Base-by-base conservation (phyloP, 345 rosid genomes). In the Eucalyptus tenuipes region DNA sequence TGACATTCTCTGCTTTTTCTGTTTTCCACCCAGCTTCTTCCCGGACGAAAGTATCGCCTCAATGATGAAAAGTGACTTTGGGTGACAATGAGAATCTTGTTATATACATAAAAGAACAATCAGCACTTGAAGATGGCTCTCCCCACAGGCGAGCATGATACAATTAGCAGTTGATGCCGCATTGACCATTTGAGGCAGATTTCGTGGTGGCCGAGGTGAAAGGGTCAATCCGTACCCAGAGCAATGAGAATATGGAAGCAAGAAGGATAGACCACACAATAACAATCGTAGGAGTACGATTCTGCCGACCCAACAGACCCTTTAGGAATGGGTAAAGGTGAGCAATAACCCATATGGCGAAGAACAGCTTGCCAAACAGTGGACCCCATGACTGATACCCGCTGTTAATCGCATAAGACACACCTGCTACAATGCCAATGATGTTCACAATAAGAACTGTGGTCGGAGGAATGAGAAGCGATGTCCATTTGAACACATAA, bases 371-470 rank as follows among this genome's bases (percentile, higher is more conserved):
- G 85, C 99, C 99, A 20, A 97, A 97, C 48, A 97, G 97, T 0
- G 99, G 99, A 85, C 99, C 99, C 99, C 99, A 98, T 4, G 99
- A 98, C 87, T 98, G 99, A 93, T 98, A 98, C 10, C 99, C 99
- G 6, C 99, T 98, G 95, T 98, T 98, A 50, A 97, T 92, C 47
- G 99, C 99, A 49, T 90, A 97, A 1, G 99, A 98, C 37, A 98
- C 97, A n/a, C 99, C 99, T 8, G 99, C 99, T 80, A 98, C 99
- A n/a, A 98, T 95, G 50, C 99, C 99, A 40, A 98, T 94, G 90
- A 98, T 84, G 95, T 98, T 98, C 89, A 98, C 94, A 5, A 97
- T 91, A 61, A 98, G 94, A 88, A 98, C 98, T 6, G 98, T 98
- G 86, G 99, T 98, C 27, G 99, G 99, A 49, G 99, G 99, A 84